phyloP scores from a whole-genome alignment of 1,284 basidiomycete genomes.

The Kalmanozyma brasiliensis region DNA sequence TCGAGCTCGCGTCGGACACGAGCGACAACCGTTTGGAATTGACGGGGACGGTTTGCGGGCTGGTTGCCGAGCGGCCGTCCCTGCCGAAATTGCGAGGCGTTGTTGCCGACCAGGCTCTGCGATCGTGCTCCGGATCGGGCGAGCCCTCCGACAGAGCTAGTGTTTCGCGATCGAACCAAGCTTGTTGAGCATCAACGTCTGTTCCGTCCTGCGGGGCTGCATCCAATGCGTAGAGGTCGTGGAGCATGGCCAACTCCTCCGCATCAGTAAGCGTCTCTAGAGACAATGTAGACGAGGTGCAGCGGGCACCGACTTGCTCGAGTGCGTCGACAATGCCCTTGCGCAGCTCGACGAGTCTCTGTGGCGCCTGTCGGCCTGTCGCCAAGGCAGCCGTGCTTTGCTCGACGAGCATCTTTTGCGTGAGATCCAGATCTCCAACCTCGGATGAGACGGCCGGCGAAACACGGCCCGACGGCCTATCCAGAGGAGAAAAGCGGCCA shows the following conservation, averaged over 20 bases:
- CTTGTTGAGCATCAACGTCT: constrained; percentile 19
- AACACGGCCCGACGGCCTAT: constrained; percentile 22
- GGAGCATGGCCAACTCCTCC: constrained; percentile 50
- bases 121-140: constrained; percentile 25
- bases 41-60: constrained; percentile 16
- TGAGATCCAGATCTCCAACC: constrained; percentile 12
- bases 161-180: constrained; percentile 25
- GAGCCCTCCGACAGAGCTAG: constrained; percentile 25
- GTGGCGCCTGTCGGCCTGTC: constrained; percentile 9
- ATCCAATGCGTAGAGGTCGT: constrained; percentile 56
- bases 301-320: constrained; percentile 40
- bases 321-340: constrained; percentile 34
- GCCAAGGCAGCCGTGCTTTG: constrained; percentile 15
- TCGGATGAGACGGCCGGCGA: constrained; percentile 25
- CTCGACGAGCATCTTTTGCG: constrained; percentile 23
- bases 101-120: constrained; percentile 29
- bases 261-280: constrained; percentile 43
- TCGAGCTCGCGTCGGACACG: constrained; percentile 39
- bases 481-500: constrained; percentile 35
- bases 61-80: constrained; percentile 22
- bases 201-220: constrained; percentile 12
- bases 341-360: constrained; percentile 42
- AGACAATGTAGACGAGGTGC: constrained; percentile 12
- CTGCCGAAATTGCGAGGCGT: constrained; percentile 51
- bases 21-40: constrained; percentile 48